Percentiles rank a stretch among this genome's conserved stretches.
These are phyloP conservation scores for Trebouxia gelatinosa DNA, from an alignment of 163 green algal genomes.

Conservation along the genomic window DNA sequence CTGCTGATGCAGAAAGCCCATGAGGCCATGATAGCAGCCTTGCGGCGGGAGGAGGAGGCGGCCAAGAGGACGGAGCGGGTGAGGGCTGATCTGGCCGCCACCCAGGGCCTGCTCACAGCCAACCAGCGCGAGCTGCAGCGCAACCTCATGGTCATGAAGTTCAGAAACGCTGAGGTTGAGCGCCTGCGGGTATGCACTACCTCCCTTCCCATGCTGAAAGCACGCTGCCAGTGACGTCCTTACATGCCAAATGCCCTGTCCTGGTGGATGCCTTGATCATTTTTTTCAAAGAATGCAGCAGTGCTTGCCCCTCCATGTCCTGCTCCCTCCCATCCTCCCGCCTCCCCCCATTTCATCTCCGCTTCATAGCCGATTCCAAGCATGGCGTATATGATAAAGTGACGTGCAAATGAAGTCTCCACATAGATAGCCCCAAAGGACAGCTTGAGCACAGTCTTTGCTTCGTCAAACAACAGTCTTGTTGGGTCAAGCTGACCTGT, in stretches of 20 bases:
- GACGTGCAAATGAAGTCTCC: no score
- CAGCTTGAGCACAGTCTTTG: no score
- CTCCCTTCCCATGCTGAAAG: no score
- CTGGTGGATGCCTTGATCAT: not conserved
- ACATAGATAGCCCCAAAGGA: no score
- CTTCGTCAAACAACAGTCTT: not conserved
- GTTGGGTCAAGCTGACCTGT: not conserved
- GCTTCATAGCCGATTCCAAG: no score
- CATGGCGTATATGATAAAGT: no score
- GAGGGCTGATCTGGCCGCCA: slow-evolving; percentile 39
- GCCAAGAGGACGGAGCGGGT: slow-evolving; percentile 22
- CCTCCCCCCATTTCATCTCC: no score
- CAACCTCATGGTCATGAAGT: slow-evolving; percentile 48
- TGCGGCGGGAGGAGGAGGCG: slow-evolving; percentile 44
- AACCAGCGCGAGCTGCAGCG: slow-evolving; percentile 49
- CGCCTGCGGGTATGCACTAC: slow-evolving; percentile 31
- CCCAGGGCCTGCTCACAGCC: slow-evolving; percentile 39
- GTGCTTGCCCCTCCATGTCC: no score
- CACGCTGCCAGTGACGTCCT: not conserved
- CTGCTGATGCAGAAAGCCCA: slow-evolving; percentile 20
- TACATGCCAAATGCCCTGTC: not conserved
- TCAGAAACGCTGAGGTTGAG: slow-evolving; percentile 42
- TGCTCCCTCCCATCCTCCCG: no score
- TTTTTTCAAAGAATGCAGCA: not conserved
- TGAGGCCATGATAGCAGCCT: slow-evolving; percentile 40